These are phyloP conservation scores for Sarcodon sp. DNA, from an alignment of 768 basidiomycete genomes.

Conservation along the genomic window DNA sequence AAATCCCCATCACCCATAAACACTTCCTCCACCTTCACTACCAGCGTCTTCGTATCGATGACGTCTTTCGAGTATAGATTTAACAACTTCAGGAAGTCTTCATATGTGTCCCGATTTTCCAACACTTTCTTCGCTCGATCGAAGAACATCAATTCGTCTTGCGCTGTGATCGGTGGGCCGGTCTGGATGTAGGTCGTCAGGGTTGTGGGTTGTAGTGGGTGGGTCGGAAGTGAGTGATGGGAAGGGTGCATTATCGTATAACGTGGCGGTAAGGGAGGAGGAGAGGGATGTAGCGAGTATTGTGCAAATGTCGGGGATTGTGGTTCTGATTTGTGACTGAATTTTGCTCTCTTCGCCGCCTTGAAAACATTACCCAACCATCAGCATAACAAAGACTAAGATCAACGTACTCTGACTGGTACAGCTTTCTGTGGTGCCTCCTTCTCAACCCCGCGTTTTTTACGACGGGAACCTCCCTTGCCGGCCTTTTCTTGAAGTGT, in stretches of 20 bases:
- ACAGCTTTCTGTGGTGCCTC: constrained; percentile 40
- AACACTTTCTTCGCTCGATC: constrained; percentile 80
- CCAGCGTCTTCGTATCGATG: constrained; percentile 71
- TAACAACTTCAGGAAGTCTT: constrained; percentile 91
- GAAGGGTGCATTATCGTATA: constrained; percentile 14
- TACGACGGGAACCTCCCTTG: constrained; percentile 34
- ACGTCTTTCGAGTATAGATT: constrained; percentile 87
- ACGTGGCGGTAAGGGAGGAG: constrained; percentile 13
- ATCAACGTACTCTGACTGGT: constrained; percentile 31
- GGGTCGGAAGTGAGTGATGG: constrained; percentile 1
- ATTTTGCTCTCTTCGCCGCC: constrained; percentile 50
- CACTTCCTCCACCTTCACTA: constrained; percentile 56
- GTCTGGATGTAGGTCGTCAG: constrained; percentile 5
- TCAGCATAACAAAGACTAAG: neutral
- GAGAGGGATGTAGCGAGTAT: constrained; percentile 26
- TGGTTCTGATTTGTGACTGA: constrained; percentile 45
- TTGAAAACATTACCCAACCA: constrained; percentile 13
- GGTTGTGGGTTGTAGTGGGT: neutral
- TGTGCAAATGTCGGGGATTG: constrained; percentile 32
- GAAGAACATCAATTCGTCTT: constrained; percentile 85
- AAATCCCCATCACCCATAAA: constrained; percentile 80
- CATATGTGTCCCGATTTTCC: constrained; percentile 66
- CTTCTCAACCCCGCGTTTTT: constrained; percentile 54
- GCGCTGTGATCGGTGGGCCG: constrained; percentile 16
- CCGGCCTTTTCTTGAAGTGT: constrained; percentile 26